Evolutionary conservation across 169 alveolate genomes (phyloP).

Genomic region (Cryptosporidium muris): DNA sequence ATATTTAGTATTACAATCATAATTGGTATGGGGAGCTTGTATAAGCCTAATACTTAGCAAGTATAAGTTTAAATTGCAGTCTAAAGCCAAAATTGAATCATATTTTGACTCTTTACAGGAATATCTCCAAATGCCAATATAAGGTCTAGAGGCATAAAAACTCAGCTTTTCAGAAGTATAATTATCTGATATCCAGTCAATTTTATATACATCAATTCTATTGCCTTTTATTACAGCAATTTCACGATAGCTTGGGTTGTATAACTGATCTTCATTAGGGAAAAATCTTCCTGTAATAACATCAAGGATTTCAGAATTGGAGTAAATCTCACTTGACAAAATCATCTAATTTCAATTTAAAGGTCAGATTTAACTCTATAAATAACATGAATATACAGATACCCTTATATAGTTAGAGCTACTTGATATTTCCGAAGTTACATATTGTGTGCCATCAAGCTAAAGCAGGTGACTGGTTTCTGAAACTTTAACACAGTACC

Average conservation of each 20-base stretch:
- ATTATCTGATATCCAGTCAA: background rate
- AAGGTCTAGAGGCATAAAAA: background rate
- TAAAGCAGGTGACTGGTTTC: too few relatives aligned
- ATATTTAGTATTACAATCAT: background rate
- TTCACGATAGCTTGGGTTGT: conserved; percentile 4
- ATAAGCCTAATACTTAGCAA: conserved; percentile 19
- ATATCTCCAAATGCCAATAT: conserved; percentile 45
- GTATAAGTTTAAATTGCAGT: conserved; percentile 5
- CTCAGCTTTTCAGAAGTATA: background rate
- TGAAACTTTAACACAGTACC: too few relatives aligned
- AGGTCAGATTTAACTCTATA: background rate
- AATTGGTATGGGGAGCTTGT: conserved; percentile 25
- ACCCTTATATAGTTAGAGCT: too few relatives aligned
- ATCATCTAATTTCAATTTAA: background rate
- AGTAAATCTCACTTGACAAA: conserved; percentile 6
- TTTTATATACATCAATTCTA: conserved; percentile 4
- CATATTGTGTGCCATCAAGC: too few relatives aligned
- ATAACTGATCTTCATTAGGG: conserved; percentile 4
- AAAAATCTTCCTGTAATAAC: conserved; percentile 54
- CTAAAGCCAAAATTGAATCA: conserved; percentile 28
- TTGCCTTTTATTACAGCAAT: conserved; percentile 13
- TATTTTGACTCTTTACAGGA: background rate
- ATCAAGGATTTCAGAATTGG: conserved; percentile 1
- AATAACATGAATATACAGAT: background rate
- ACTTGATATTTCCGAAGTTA: too few relatives aligned